Evolutionary conservation across 2,329 filamentous ascomycete species (phyloP), one percentile per base, ranked within the genome.

Genomic region (Cladosporium austrohemisphaericum): DNA sequence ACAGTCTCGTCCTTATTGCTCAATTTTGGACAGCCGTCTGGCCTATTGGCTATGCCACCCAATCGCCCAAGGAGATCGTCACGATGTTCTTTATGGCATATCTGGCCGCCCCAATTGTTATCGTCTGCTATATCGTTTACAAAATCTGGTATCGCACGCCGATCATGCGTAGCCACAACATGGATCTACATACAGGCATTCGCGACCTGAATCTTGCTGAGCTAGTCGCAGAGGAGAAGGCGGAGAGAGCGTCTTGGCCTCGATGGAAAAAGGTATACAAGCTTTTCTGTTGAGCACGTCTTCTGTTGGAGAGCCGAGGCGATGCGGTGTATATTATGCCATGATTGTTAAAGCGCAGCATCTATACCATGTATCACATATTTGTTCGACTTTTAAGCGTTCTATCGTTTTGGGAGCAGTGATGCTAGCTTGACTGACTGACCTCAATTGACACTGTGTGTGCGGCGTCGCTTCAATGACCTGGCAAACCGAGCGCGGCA

Each of bases 151-250:
- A 54, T 43, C 49, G 52, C 29, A 57, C 59, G 20, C 50, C 52
- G 1, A 75, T 88, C 50, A 76, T 95, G 35, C 75, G 77, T 14
- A 70, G 78, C 26, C 74, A 77, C 43, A 85, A 94, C 55, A 94
- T 96, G 83, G 91, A 96, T 68, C 71, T 96, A 54, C 80, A 85
- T 52, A 95, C 90, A 0, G 92, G 92, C 2, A 81, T 90, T 22
- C 77, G 91, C 20, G 89, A 95, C 62, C 79, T 96, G 51, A 91
- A 95, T 65, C 71, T 96, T 36, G 81, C 83, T 22, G 80, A 86
- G 52, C 71, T 97, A 41, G 75, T 94, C 41, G 83, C 84, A 33
- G 86, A 95, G 66, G 92, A 96, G 73, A 72, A 76, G 31, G 84
- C 86, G 45, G 90, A 96, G 71, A 75, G 76, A 60, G 78, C 76